Evolutionary conservation across 1,139 yeast species (phyloP).

Genomic region (Kluyveromyces sp.): DNA sequence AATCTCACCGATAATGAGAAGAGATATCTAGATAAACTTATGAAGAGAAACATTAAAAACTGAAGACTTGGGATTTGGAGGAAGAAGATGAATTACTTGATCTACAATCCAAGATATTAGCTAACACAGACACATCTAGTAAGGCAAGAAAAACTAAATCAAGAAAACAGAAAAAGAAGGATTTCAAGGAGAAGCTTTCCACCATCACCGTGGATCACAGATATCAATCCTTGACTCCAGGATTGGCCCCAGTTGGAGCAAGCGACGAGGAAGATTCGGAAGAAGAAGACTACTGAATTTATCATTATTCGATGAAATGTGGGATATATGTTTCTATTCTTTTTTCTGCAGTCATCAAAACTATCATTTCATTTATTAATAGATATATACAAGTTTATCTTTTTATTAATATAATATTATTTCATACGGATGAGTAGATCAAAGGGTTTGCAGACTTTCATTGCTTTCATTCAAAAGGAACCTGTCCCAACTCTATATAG

Average conservation of each 20-base stretch:
- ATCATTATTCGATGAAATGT: not conserved
- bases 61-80: slow-evolving; percentile 42
- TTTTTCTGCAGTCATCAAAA: too few relatives aligned
- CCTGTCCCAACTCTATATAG: slow-evolving; percentile 46
- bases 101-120: slow-evolving; percentile 37
- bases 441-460: slow-evolving; percentile 7
- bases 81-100: slow-evolving; percentile 41
- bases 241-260: slow-evolving; percentile 80
- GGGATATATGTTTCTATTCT: not conserved
- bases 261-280: slow-evolving; percentile 38
- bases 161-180: slow-evolving; percentile 22
- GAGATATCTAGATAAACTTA: slow-evolving; percentile 42
- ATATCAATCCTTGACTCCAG: slow-evolving; percentile 78
- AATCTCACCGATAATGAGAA: slow-evolving; percentile 39
- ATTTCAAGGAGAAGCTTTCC: slow-evolving; percentile 21
- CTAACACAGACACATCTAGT: slow-evolving; percentile 22
- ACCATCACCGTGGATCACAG: slow-evolving; percentile 21
- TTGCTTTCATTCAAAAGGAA: slow-evolving; percentile 20
- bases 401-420: too few relatives aligned
- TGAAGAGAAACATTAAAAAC: slow-evolving; percentile 42
- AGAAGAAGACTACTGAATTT: slow-evolving; percentile 14
- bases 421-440: too few relatives aligned
- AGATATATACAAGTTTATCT: too few relatives aligned
- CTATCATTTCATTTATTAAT: too few relatives aligned
- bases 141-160: slow-evolving; percentile 20